Base-by-base conservation (phyloP, 768 basidiomycete species). In the Tulasnella sp. region DNA sequence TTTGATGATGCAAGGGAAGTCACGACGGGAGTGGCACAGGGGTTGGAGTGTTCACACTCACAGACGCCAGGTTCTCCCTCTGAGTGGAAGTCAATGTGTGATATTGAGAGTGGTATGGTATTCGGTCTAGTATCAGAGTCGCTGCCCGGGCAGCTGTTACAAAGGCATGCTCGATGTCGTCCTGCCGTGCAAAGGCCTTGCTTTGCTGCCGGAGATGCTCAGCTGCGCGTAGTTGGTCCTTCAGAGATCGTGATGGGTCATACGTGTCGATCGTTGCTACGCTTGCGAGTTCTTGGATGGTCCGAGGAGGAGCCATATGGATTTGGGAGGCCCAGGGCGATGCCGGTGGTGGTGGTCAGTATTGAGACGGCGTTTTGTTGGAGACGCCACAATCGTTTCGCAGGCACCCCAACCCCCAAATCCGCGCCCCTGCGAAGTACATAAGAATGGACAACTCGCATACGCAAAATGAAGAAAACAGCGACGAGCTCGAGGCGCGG, bases 61-160 rank as follows among this genome's bases (percentile, higher is more conserved):
- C 87, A 72, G 79, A 67, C 31, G 73, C 76, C 15, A 89, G 74
- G 67, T 86, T 85, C 49, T 78, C 71, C 51, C 81, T 74, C 64
- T 89, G 86, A 9, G 73, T 71, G 5, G 69, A 53, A 42, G 67
- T 81, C 63, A 90, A 67, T 42, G 79, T 71, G 32, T 74, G 63
- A 65, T 83, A 89, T 41, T 86, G 81, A 52, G 74, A 71, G 69
- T 89, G 87, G 1, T 72, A 70, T 0, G 86, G 86, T n/a, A 90
- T 71, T 62, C 78, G 82, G 71, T 90, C 85, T 9, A 86, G 76
- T 19, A 87, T 83, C 57, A 89, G 71, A 1, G 83, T 86, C 0
- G 85, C 85, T 7, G 86, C 83, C 59, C 74, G 78, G 2, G 86
- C 86, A 49, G 77, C 79, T 60, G 79, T 74, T 15, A 88, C 72